A percentile compares a stretch with the other conserved stretches of the same genome.
phyloP scores from a whole-genome alignment of 768 basidiomycete genomes.

The Lentinula raphanica region DNA sequence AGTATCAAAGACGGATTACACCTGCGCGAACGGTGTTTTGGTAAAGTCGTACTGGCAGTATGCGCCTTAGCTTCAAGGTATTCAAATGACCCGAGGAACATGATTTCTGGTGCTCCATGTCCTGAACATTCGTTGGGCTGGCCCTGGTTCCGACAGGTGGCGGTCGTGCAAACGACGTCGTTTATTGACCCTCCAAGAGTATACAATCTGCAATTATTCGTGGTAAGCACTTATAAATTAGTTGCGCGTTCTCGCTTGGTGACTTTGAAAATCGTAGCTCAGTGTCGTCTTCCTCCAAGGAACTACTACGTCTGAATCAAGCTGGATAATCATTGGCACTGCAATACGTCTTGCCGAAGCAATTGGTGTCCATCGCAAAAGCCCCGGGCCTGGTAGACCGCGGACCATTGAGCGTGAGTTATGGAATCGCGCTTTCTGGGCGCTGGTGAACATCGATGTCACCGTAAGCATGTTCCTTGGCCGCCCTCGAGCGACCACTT shows the following conservation, averaged over 20 bases:
- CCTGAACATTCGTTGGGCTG: neutral
- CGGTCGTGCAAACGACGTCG: neutral
- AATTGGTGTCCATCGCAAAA: constrained; percentile 60
- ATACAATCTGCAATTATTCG: constrained; percentile 33
- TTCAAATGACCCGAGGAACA: constrained; percentile 51
- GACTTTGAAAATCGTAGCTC: constrained; percentile 34
- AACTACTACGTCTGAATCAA: constrained; percentile 45
- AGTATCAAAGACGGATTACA: constrained; percentile 47
- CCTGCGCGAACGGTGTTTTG: constrained; percentile 41
- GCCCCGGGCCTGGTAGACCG: constrained; percentile 27
- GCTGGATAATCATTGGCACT: constrained; percentile 61
- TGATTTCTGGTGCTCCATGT: neutral
- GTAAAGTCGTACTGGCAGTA: constrained; percentile 43
- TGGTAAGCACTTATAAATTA: constrained; percentile 16
- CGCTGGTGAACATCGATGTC: constrained; percentile 8
- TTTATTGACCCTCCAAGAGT: constrained; percentile 12
- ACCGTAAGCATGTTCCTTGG: constrained; percentile 1
- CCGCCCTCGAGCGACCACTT: constrained; percentile 3
- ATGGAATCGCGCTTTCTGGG: constrained; percentile 74
- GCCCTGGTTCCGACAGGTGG: constrained; percentile 2
- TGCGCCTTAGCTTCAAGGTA: constrained; percentile 56
- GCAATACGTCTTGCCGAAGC: constrained; percentile 71
- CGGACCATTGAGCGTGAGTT: constrained; percentile 54
- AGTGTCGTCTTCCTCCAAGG: constrained; percentile 42
- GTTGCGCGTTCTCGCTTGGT: neutral